phyloP scores from a whole-genome alignment of 306 rosid species.

The Lagenaria siceraria region DNA sequence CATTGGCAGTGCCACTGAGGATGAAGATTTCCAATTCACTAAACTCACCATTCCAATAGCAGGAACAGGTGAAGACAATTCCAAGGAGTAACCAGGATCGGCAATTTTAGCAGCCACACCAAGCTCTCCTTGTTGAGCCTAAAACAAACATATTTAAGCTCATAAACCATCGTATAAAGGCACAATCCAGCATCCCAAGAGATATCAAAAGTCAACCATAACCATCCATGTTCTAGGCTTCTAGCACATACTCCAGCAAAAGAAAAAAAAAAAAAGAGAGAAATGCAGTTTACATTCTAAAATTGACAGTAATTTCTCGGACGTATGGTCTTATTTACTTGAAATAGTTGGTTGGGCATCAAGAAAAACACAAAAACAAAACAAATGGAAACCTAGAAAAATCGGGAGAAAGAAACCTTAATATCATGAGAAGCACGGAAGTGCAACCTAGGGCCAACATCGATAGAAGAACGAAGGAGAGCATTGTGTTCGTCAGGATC shows the following conservation, averaged over 20 bases:
- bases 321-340: too few species aligned
- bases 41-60: conserved; percentile 45
- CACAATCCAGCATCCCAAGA: not conserved
- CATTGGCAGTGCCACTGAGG: not conserved
- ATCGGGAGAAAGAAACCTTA: conserved; percentile 28
- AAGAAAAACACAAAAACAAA: not conserved
- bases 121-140: conserved; percentile 75
- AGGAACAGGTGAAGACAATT: conserved; percentile 66
- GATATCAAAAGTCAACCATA: not conserved
- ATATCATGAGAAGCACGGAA: conserved; percentile 56
- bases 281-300: not conserved
- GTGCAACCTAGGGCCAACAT: conserved; percentile 48
- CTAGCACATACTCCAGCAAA: not conserved
- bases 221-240: not conserved
- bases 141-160: not conserved
- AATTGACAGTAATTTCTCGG: too few species aligned
- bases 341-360: not conserved
- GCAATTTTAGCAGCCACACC: conserved; percentile 43
- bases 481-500: conserved; percentile 55
- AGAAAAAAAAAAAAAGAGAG: too few species aligned
- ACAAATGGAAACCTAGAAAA: not conserved
- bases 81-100: conserved; percentile 58
- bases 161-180: not conserved
- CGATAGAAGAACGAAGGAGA: conserved; percentile 46
- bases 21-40: not conserved